Percentiles rank a stretch among this genome's conserved stretches.
Conservation (phyloP, 176 grass and related monocot genomes). For the Carex kokanica region DNA sequence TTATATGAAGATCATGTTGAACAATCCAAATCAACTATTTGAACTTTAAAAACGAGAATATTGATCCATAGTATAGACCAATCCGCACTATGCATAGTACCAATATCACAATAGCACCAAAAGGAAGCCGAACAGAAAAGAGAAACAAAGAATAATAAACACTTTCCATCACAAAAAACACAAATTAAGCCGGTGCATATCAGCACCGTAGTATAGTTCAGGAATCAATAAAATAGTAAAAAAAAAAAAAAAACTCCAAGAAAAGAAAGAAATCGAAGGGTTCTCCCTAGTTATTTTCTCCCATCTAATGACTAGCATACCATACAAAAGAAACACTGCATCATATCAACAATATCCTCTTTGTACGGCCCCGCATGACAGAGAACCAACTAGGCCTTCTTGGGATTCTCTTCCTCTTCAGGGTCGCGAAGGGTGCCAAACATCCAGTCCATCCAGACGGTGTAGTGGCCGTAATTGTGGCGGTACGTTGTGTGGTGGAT, state of each 20-base stretch:
- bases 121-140: background rate
- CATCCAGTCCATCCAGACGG: conserved; percentile 95
- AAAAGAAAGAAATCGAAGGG: background rate
- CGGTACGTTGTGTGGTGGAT: conserved; percentile 97
- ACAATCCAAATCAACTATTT: too few relatives aligned
- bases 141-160: background rate
- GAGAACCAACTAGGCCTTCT: conserved; percentile 40
- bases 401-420: conserved; percentile 44
- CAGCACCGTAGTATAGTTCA: conserved; percentile 2
- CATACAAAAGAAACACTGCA: conserved; percentile 5
- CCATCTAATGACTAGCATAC: conserved; percentile 7
- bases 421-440: conserved; percentile 86
- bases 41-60: too few relatives aligned
- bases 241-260: background rate
- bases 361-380: background rate
- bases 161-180: background rate
- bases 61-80: too few relatives aligned
- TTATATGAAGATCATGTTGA: too few relatives aligned
- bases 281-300: conserved; percentile 11
- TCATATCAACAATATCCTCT: background rate
- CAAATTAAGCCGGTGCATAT: background rate
- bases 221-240: background rate
- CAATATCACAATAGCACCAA: background rate
- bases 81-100: too few relatives aligned
- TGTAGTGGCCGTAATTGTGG: conserved; percentile 98